phyloP scores from a whole-genome alignment of 1,284 basidiomycete species.

The Moesziomyces sp. region DNA sequence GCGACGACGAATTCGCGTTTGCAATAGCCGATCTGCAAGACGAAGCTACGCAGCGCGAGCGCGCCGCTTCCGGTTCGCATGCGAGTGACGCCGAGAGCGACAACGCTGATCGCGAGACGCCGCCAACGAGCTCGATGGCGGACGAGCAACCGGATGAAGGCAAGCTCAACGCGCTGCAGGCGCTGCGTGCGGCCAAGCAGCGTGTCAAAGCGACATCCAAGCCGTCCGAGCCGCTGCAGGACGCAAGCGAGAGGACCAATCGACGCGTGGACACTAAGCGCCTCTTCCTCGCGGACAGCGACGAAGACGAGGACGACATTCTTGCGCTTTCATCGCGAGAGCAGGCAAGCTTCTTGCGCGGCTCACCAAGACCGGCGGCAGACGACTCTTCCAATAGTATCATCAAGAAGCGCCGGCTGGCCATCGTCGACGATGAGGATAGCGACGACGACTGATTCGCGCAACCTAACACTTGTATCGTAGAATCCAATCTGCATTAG shows the following conservation, averaged over 20 bases:
- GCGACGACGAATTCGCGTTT: slow-evolving; percentile 61
- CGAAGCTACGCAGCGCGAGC: slow-evolving; percentile 5
- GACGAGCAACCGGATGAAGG: slow-evolving; percentile 18
- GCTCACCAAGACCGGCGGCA: neutral
- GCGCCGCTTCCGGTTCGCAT: slow-evolving; percentile 4
- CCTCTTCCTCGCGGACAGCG: slow-evolving; percentile 38
- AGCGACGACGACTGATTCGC: slow-evolving; percentile 9
- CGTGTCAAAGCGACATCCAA: slow-evolving; percentile 11
- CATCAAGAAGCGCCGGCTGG: slow-evolving; percentile 30
- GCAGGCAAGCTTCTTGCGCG: neutral
- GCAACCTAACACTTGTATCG: neutral
- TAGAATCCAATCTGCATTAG: neutral
- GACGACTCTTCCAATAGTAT: neutral
- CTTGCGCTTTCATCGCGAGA: slow-evolving; percentile 25
- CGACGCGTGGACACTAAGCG: slow-evolving; percentile 33
- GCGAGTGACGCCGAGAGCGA: slow-evolving; percentile 6
- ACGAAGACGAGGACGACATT: slow-evolving; percentile 30
- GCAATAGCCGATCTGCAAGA: slow-evolving; percentile 28
- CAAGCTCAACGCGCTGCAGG: slow-evolving; percentile 24
- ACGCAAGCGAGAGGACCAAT: slow-evolving; percentile 23
- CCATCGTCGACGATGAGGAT: slow-evolving; percentile 34
- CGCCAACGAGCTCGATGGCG: slow-evolving; percentile 30
- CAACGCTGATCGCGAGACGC: slow-evolving; percentile 20
- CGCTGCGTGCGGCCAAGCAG: slow-evolving; percentile 30
- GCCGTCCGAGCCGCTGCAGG: slow-evolving; percentile 17